phyloP scores from a whole-genome alignment of 768 basidiomycete genomes.

The Piloderma croceum region DNA sequence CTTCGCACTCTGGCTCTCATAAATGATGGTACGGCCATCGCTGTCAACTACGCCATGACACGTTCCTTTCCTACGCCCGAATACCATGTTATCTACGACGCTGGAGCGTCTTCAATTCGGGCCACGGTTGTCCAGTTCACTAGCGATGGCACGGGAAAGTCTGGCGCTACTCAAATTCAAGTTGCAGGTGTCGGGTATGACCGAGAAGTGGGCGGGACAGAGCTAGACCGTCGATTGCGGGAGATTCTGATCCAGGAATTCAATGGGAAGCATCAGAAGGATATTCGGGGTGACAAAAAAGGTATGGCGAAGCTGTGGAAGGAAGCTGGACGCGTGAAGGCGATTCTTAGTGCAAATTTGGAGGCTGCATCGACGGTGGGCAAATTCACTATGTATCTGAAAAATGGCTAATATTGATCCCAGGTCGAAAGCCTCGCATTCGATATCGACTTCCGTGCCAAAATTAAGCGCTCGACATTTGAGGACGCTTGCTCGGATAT shows the following conservation, averaged over 20 bases:
- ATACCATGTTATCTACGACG: constrained; percentile 90
- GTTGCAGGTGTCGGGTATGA: constrained; percentile 84
- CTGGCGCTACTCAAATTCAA: constrained; percentile 61
- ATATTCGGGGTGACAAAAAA: constrained; percentile 66
- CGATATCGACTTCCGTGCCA: constrained; percentile 85
- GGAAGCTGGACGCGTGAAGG: constrained; percentile 87
- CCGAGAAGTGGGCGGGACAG: constrained; percentile 69
- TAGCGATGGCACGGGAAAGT: constrained; percentile 45
- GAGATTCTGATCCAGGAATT: constrained; percentile 77
- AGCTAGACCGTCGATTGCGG: constrained; percentile 76
- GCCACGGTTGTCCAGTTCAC: constrained; percentile 74
- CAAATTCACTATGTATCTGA: constrained; percentile 7
- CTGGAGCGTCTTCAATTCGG: constrained; percentile 77
- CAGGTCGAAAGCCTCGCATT: constrained; percentile 85
- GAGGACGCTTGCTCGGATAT: constrained; percentile 71
- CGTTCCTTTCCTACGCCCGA: constrained; percentile 75
- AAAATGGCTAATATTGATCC: constrained; percentile 5
- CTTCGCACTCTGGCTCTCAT: constrained; percentile 78
- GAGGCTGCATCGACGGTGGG: constrained; percentile 71
- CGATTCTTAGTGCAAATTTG: constrained; percentile 87
- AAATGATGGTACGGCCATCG: constrained; percentile 92
- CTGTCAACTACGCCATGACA: constrained; percentile 97
- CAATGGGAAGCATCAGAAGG: constrained; percentile 60
- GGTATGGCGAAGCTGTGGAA: constrained; percentile 94
- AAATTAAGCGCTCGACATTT: constrained; percentile 72